Conservation (phyloP, 2,329 filamentous ascomycete species). For the Fusarium tjaetaba region DNA sequence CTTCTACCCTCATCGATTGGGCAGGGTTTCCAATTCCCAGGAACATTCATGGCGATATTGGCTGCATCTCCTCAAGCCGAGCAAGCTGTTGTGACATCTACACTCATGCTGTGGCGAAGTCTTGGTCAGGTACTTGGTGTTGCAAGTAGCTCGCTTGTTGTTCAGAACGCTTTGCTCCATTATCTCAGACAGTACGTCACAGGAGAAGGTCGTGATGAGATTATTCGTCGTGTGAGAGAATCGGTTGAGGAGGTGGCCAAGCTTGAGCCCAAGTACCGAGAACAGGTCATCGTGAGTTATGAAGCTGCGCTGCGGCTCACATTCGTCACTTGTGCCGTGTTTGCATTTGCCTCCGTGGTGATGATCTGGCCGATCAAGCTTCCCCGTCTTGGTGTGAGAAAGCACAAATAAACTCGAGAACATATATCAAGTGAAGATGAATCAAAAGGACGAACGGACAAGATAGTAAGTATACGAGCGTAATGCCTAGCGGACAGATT, state of each 20-base stretch:
- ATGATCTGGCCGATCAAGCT: conserved; percentile 64
- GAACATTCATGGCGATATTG: conserved; percentile 71
- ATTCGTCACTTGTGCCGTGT: conserved; percentile 54
- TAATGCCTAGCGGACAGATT: conserved; percentile 25
- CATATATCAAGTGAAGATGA: background rate
- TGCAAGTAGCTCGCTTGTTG: conserved; percentile 73
- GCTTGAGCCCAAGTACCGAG: conserved; percentile 57
- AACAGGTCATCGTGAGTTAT: conserved; percentile 67
- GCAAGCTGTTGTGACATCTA: conserved; percentile 75
- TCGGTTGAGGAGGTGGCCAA: conserved; percentile 64
- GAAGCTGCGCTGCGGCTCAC: conserved; percentile 60
- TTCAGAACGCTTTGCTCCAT: conserved; percentile 74
- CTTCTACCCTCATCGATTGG: conserved; percentile 67
- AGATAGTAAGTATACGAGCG: background rate
- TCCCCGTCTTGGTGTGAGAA: conserved; percentile 60
- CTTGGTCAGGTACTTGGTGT: conserved; percentile 80
- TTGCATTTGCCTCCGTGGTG: conserved; percentile 60
- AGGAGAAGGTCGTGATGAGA: conserved; percentile 64
- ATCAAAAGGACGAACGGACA: background rate
- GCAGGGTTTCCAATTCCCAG: conserved; percentile 72
- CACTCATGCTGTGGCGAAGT: conserved; percentile 76
- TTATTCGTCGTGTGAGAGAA: conserved; percentile 62
- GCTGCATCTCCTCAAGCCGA: conserved; percentile 67
- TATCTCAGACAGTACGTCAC: conserved; percentile 69
- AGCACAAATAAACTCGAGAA: conserved; percentile 29